Base-by-base conservation (phyloP, 495 filamentous ascomycete species). In the Platismatia glauca region DNA sequence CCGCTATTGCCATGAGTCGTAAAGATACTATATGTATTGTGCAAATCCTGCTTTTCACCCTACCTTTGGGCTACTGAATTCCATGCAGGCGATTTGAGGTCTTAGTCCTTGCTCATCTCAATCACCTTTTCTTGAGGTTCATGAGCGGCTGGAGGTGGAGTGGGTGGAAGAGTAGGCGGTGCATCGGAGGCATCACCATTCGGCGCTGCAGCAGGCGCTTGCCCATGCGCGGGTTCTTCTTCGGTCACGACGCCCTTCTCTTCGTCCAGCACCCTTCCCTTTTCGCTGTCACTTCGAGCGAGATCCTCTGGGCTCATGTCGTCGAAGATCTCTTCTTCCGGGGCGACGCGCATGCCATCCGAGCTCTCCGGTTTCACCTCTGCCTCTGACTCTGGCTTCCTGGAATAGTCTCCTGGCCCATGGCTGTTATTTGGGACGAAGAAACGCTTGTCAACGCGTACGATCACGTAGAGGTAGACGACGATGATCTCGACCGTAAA, bases 361-460 rank as follows among this genome's bases (percentile, higher is more conserved):
- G 24, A 6, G 18, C 57, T 33, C 37, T 20, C 52, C 33, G 56
- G 29, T 15, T 31, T 6, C 22, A 35, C 39, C 29, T 57, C 34
- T 5, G n/a, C 24, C 38, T 46, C 7, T 24, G 34, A 4, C 18
- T 33, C 41, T 4, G 12, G 9, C 20, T 48, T 31, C 11, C 61
- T 27, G 12, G 64, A 65, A 55, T 71, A 71, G 24, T 73, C 73
- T 12, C 73, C 73, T 2, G 70, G 44, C 35, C 46, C 63, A 58
- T 71, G 64, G 59, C 71, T 65, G 53, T 74, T 73, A 55, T 77
- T 73, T 0, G 87, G 86, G n/a, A 96, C 76, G 64, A 82, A 76
- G 71, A 95, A 95, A 8, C 86, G 80, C 62, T 77, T 77, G 67
- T 97, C 91, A 38, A 93, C 81, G 29, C 90, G 79, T 6, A 75